Percentiles rank a stretch among this genome's conserved stretches.
phyloP scores from a whole-genome alignment of 768 basidiomycete species.

The Pseudohyphozyma bogoriensis region DNA sequence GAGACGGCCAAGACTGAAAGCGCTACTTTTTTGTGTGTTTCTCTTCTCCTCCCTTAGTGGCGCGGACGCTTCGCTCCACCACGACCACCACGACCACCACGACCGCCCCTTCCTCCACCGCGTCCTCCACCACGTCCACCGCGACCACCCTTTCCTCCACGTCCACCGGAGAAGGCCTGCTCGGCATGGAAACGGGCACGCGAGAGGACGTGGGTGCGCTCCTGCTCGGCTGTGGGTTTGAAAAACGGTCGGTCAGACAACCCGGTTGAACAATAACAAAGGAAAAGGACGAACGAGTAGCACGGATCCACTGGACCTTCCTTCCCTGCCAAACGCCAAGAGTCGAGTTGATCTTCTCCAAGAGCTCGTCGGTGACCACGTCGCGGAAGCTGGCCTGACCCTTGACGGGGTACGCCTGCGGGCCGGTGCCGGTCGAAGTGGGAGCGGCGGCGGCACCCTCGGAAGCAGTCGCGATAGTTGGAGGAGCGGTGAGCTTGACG shows the following conservation, averaged over 20 bases:
- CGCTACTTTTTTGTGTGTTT: too few species aligned
- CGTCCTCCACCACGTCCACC: slow-evolving; percentile 22
- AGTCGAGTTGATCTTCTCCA: slow-evolving; percentile 43
- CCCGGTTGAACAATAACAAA: not conserved
- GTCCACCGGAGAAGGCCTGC: slow-evolving; percentile 18
- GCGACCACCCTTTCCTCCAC: slow-evolving; percentile 18
- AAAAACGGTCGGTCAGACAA: not conserved
- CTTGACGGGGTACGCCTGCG: slow-evolving; percentile 39
- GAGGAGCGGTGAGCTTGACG: slow-evolving; percentile 15
- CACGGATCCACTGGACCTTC: slow-evolving; percentile 50
- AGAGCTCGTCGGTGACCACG: slow-evolving; percentile 53
- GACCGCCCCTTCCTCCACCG: slow-evolving; percentile 6
- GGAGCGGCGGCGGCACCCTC: slow-evolving; percentile 40
- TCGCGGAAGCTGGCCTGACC: slow-evolving; percentile 62
- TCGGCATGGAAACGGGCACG: slow-evolving; percentile 31
- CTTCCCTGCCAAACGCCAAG: slow-evolving; percentile 39
- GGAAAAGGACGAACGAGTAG: slow-evolving; percentile 22
- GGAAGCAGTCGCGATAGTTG: slow-evolving; percentile 10
- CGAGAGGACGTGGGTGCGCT: slow-evolving; percentile 29
- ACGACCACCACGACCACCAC: not conserved
- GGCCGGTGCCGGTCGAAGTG: slow-evolving; percentile 40
- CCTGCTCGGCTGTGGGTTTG: slow-evolving; percentile 25
- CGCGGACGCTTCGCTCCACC: too few species aligned
- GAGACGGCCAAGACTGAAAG: too few species aligned
- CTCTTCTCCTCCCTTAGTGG: too few species aligned